Evolutionary conservation across 2,329 filamentous ascomycete genomes (phyloP), one percentile per base, ranked within the genome.

Genomic region (Leptographium radiaticola): DNA sequence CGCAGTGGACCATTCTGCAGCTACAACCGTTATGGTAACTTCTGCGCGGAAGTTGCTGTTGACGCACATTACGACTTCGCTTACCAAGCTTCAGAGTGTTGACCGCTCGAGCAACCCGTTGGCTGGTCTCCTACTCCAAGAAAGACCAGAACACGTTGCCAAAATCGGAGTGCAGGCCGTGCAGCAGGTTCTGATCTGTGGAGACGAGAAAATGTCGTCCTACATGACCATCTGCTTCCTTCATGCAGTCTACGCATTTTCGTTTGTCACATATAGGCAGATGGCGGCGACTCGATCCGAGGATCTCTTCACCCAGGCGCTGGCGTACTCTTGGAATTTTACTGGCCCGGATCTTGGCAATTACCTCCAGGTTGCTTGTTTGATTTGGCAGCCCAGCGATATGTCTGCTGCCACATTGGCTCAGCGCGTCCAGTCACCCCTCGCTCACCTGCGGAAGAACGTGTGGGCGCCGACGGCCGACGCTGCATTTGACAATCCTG

Each of bases 221-320:
- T 59, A 74, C 33, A 68, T 75, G 33, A 68, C 71, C 2, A 60
- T 80, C 2, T 79, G 75, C 60, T 73, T 79, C 56, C 61, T 77
- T 36, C 76, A 80, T 53, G 57, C 79, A 20, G 65, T 74, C 30
- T 78, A 77, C 57, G 72, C 75, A 13, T 68, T 79, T 40, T 76
- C 71, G 5, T 58, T 76, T 11, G 66, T 75, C 15, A 60, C 75
- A 6, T 68, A 71, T 70, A 59, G 66, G 70, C 51, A 45, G 2
- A 68, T 71, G 34, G 64, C 70, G 6, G 49, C 60, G 12, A 55
- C 55, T 9, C 67, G 66, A 49, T 70, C 67, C 30, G 64, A 62
- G 16, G 62, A 67, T 16, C 63, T 79, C 9, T 80, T 76, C 58
- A 60, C 63, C 1, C 76, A 77, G 60, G 71, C 72, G 9, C 60